Percentiles rank a stretch among this genome's conserved stretches.
phyloP scores from a whole-genome alignment of 2,329 filamentous ascomycete species.

The Trichoderma breve region DNA sequence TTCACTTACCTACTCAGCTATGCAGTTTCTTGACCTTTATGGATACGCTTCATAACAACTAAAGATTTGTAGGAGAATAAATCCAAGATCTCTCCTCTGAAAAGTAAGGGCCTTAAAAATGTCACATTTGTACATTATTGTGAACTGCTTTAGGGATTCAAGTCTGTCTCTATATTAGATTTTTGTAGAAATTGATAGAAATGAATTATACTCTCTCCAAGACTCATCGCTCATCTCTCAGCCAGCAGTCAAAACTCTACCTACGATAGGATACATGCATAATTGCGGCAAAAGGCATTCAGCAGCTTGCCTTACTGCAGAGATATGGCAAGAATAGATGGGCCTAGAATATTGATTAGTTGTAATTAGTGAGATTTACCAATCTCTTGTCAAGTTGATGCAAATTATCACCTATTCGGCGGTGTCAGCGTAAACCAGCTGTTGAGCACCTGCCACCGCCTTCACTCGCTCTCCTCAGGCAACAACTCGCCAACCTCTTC shows the following conservation, averaged over 20 bases:
- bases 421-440: background rate
- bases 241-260: background rate
- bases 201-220: background rate
- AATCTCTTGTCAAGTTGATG: background rate
- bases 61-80: too few species aligned
- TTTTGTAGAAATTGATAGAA: background rate
- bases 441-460: conserved; percentile 5
- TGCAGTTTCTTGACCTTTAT: background rate
- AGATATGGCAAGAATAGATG: background rate
- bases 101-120: background rate
- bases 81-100: too few species aligned
- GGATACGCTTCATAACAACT: too few species aligned
- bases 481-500: background rate
- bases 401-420: background rate
- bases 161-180: background rate
- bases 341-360: background rate
- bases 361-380: background rate
- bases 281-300: background rate
- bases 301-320: background rate
- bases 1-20: background rate
- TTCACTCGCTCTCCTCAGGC: background rate
- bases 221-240: background rate
- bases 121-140: background rate
- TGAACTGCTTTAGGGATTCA: too few species aligned
- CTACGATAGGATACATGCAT: background rate